phyloP scores from a whole-genome alignment of 2,329 filamentous ascomycete species.

The Xenoacremonium recifei region DNA sequence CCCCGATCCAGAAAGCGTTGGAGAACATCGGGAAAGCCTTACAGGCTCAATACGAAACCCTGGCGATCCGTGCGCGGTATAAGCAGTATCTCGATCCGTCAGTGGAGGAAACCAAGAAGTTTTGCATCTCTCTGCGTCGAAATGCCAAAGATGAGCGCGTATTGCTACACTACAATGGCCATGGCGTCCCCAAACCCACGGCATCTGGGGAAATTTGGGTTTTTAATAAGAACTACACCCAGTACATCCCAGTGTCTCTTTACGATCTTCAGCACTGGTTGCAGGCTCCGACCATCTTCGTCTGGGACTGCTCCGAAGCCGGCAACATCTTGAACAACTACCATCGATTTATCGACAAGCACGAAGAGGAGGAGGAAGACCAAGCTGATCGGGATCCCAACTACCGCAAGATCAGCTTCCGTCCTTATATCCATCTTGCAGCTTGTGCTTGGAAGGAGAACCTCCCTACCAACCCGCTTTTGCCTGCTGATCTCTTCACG shows the following conservation, averaged over 20 bases:
- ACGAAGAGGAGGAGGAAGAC: conserved; percentile 84
- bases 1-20: conserved; percentile 78
- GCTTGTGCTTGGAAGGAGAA: conserved; percentile 90
- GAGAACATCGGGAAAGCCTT: conserved; percentile 94
- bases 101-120: conserved; percentile 96
- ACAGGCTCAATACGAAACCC: conserved; percentile 94
- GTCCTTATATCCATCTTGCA: conserved; percentile 81
- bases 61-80: conserved; percentile 93
- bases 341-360: conserved; percentile 90
- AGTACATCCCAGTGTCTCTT: conserved; percentile 95
- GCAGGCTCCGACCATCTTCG: conserved; percentile 90
- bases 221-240: conserved; percentile 97
- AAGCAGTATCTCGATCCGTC: conserved; percentile 97
- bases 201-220: conserved; percentile 98
- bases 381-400: conserved; percentile 73
- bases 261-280: conserved; percentile 97
- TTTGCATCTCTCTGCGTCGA: conserved; percentile 82
- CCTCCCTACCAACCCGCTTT: conserved; percentile 86
- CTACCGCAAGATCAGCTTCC: conserved; percentile 73
- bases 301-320: conserved; percentile 96
- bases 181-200: conserved; percentile 94
- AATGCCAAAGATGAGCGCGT: conserved; percentile 96
- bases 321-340: conserved; percentile 96
- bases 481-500: conserved; percentile 94
- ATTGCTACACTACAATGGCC: conserved; percentile 97